phyloP scores from a whole-genome alignment of 257 asterid genomes.

The Verbascum thapsus region DNA sequence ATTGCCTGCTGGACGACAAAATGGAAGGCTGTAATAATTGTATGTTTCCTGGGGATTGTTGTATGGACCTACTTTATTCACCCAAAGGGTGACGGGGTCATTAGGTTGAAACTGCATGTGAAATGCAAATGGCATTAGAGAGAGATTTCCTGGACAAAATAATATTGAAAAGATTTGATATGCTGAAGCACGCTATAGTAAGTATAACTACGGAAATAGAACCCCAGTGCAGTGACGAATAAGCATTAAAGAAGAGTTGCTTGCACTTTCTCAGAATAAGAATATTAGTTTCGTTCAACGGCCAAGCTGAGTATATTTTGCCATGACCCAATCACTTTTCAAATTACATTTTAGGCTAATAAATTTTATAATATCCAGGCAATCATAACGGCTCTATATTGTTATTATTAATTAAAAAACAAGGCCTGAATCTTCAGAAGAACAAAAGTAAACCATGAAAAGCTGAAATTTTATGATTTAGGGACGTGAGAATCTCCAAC shows the following conservation, averaged over 20 bases:
- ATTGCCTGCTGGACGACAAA: constrained; percentile 50
- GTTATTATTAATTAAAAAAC: not conserved
- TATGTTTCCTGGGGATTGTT: constrained; percentile 68
- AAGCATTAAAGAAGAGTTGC: not conserved
- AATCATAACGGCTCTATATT: not conserved
- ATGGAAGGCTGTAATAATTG: constrained; percentile 68
- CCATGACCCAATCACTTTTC: no score
- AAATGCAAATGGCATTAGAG: constrained; percentile 32
- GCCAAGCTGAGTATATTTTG: constrained; percentile 1
- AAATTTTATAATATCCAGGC: not conserved
- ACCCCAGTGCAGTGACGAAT: not conserved
- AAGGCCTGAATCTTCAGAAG: not conserved
- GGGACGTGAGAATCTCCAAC: no score
- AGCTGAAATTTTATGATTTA: not conserved
- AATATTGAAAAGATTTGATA: not conserved
- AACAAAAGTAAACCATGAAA: not conserved
- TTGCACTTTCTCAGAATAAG: not conserved
- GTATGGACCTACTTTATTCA: constrained; percentile 67
- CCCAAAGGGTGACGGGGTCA: constrained; percentile 61
- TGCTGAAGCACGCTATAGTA: constrained; percentile 11
- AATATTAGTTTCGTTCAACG: not conserved
- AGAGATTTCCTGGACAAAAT: not conserved
- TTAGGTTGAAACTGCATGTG: constrained; percentile 49
- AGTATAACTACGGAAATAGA: not conserved
- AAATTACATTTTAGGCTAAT: no score